phyloP scores from a whole-genome alignment of 108 stramenopile genomes.

The Ochromonas danica region DNA sequence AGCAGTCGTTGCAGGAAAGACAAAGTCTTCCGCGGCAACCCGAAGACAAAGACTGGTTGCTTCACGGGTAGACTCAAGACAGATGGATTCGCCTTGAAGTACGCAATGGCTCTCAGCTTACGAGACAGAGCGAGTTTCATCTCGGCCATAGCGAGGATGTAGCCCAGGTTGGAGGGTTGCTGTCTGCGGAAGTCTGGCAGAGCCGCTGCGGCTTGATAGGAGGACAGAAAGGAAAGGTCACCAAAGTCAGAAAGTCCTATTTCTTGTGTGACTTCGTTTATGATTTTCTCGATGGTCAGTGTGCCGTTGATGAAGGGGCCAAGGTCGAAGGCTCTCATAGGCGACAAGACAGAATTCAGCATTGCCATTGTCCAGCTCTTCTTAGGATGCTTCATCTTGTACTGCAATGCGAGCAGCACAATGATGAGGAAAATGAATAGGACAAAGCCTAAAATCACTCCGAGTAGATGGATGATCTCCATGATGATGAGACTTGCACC shows the following conservation, averaged over 20 bases:
- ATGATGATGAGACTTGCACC: no score
- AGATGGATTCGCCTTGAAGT: slow-evolving; percentile 1
- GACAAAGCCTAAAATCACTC: no score
- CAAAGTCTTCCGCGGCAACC: background rate
- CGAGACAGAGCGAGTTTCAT: background rate
- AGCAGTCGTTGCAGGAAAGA: slow-evolving; percentile 19
- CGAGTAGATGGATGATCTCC: no score
- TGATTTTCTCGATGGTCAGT: background rate
- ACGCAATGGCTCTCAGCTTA: background rate
- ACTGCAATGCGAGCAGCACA: no score
- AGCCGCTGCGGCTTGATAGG: background rate
- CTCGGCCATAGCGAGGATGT: background rate
- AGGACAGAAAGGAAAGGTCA: background rate
- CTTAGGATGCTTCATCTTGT: no score
- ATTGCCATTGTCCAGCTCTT: no score
- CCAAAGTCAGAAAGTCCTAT: slow-evolving; percentile 10
- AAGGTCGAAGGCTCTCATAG: no score
- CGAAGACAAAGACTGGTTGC: slow-evolving; percentile 30
- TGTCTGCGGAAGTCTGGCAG: background rate
- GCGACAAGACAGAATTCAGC: no score
- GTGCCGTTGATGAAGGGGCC: no score
- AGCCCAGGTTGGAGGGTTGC: slow-evolving; percentile 15
- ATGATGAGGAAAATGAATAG: no score
- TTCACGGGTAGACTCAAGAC: background rate
- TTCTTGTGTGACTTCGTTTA: slow-evolving; percentile 1